Percentiles rank a stretch among this genome's conserved stretches.
Conservation (phyloP, 495 filamentous ascomycete species). For the Trichoderma asperelloides region DNA sequence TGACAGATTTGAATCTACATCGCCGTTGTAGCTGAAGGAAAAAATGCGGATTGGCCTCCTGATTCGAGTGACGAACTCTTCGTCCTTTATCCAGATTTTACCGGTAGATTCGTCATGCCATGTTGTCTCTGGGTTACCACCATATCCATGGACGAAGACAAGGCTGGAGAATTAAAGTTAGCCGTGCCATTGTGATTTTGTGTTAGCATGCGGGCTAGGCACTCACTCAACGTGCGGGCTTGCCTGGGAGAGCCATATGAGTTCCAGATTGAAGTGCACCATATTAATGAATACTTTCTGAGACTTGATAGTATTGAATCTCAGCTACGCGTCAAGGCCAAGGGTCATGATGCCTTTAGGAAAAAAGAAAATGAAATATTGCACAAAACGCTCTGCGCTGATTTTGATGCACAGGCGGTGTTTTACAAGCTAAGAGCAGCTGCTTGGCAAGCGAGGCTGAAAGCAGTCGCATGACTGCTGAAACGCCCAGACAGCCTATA, state of each 20-base stretch:
- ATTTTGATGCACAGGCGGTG: not conserved
- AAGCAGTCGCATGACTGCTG: not conserved
- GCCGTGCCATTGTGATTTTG: not conserved
- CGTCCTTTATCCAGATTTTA: conserved; percentile 2
- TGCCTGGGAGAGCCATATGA: not conserved
- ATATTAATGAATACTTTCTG: not conserved
- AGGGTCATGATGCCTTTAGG: not conserved
- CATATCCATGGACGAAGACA: conserved; percentile 3
- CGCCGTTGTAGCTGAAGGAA: conserved; percentile 1
- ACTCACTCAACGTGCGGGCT: conserved; percentile 1
- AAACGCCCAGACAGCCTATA: not conserved
- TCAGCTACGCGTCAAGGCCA: not conserved
- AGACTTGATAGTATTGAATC: not conserved
- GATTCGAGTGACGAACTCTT: not conserved
- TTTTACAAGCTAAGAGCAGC: not conserved
- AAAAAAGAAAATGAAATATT: not conserved
- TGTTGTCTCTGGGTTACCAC: not conserved
- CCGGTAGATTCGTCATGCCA: not conserved
- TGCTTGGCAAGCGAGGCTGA: not conserved
- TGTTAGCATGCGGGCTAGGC: not conserved
- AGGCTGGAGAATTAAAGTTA: not conserved
- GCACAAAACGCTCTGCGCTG: not conserved
- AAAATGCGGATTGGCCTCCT: not conserved
- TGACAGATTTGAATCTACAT: not conserved
- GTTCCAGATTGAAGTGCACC: conserved; percentile 4